These are phyloP conservation scores for Phellopilus nigrolimitatus DNA, from an alignment of 1,284 basidiomycete genomes.

Conservation along the genomic window DNA sequence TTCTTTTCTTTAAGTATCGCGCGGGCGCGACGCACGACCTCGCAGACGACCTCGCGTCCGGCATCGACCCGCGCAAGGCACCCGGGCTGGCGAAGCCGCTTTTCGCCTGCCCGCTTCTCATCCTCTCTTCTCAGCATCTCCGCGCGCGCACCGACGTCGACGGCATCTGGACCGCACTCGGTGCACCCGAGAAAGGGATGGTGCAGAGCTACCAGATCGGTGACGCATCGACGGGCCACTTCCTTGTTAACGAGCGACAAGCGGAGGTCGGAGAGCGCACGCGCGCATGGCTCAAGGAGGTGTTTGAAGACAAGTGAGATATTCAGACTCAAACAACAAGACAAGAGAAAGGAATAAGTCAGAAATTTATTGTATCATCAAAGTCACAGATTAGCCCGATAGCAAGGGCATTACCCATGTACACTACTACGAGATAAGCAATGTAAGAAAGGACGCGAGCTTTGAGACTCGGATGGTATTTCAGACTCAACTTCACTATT, in stretches of 20 bases:
- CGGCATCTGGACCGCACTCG: constrained; percentile 24
- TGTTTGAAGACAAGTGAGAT: constrained; percentile 3
- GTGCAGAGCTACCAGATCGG: constrained; percentile 22
- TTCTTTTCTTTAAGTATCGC: constrained; percentile 23
- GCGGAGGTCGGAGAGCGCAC: constrained; percentile 21
- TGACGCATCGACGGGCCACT: constrained; percentile 26
- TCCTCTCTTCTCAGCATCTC: constrained; percentile 25
- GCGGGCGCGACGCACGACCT: constrained; percentile 26
- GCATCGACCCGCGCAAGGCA: constrained; percentile 21
- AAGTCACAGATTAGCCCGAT: not conserved
- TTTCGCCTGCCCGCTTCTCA: constrained; percentile 21
- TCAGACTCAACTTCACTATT: not conserved
- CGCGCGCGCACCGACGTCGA: constrained; percentile 24
- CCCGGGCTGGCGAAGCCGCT: not conserved
- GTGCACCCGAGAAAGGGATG: constrained; percentile 16
- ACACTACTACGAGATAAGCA: constrained; percentile 5
- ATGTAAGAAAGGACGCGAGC: not conserved
- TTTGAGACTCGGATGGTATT: not conserved
- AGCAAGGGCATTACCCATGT: not conserved
- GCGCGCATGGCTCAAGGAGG: constrained; percentile 20
- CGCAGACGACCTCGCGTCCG: constrained; percentile 21
- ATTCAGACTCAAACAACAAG: not conserved
- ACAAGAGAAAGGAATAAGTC: constrained; percentile 1
- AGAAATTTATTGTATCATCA: not conserved
- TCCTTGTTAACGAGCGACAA: constrained; percentile 25